Conservation (phyloP, 2,329 filamentous ascomycete genomes). For the Cryphonectria parasitica region DNA sequence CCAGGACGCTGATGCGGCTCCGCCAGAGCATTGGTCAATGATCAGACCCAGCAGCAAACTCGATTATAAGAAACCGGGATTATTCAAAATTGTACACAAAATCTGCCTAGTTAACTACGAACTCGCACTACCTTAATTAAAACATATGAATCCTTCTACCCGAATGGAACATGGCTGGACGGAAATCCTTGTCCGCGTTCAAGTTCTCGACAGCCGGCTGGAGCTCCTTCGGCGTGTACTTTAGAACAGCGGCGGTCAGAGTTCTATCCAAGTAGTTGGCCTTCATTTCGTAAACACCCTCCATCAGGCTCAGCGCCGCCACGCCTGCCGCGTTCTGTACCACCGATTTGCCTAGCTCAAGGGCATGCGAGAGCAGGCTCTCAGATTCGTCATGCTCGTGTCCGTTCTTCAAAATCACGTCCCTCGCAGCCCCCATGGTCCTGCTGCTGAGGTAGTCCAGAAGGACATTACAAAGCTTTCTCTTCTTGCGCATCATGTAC, state of each 20-base stretch:
- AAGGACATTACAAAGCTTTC: neutral
- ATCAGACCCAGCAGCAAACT: too few species aligned
- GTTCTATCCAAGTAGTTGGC: neutral
- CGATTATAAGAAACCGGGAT: too few species aligned
- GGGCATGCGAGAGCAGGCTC: neutral
- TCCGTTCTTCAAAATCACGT: neutral
- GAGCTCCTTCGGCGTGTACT: neutral
- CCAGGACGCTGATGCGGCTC: too few species aligned
- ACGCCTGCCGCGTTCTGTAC: neutral
- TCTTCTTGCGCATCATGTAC: neutral
- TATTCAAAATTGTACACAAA: too few species aligned
- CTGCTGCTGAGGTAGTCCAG: neutral
- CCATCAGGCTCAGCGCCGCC: neutral
- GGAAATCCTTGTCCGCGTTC: slow-evolving; percentile 6
- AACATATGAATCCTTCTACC: neutral
- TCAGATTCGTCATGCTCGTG: neutral
- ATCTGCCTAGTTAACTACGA: too few species aligned
- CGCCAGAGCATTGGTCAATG: too few species aligned
- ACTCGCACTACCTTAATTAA: too few species aligned
- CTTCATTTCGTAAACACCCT: neutral
- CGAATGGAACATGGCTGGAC: slow-evolving; percentile 3
- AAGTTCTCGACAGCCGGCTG: slow-evolving; percentile 4
- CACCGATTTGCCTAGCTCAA: neutral
- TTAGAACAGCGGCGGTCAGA: neutral
- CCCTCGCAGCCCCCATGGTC: neutral